Base-by-base conservation (phyloP, 306 rosid species). In the Betula pendula region DNA sequence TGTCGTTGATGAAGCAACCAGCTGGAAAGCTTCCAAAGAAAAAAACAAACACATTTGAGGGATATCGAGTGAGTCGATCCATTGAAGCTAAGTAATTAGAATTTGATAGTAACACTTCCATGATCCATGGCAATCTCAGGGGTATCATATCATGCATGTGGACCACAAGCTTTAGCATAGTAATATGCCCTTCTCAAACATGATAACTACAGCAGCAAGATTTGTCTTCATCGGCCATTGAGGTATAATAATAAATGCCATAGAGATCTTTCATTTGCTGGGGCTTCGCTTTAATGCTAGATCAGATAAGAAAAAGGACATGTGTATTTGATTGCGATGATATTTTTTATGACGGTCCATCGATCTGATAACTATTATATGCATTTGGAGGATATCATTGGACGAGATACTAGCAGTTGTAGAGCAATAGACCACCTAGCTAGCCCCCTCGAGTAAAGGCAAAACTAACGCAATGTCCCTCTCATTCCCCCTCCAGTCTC, bases 91-190 rank as follows among this genome's bases (percentile, higher is more conserved):
- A 80, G 85, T 77, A 80, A 83, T 71, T 84, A 87, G 87, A 82
- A 85, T 74, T 40, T 84, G 96, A 91, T 79, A 83, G 93, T 86
- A 82, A 89, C 92, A 84, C 73, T 79, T 84, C 92, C 65, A 82
- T 83, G 89, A 84, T 62, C 80, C 88, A 85, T 85, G 85, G 88
- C 89, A 81, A 80, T 88, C 89, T 78, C 74, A 68, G 88, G 84
- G 81, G n/a, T n/a, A n/a, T n/a, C n/a, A n/a, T 84, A 84, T 84
- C 82, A 85, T 68, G 81, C 77, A 38, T 38, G 84, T 81, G 89
- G 89, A 85, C 89, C 91, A 80, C 81, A 80, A 75, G 79, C 69
- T 80, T 66, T 62, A 74, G 69, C 70, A 68, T 65, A 81, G 72
- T 74, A 81, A 77, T 73, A 76, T 84, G 67, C 75, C 70, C 62